Percentiles rank a stretch among this genome's conserved stretches.
Evolutionary conservation across 2,329 filamentous ascomycete genomes (phyloP).

Genomic region (Leptosphaerulina australis): DNA sequence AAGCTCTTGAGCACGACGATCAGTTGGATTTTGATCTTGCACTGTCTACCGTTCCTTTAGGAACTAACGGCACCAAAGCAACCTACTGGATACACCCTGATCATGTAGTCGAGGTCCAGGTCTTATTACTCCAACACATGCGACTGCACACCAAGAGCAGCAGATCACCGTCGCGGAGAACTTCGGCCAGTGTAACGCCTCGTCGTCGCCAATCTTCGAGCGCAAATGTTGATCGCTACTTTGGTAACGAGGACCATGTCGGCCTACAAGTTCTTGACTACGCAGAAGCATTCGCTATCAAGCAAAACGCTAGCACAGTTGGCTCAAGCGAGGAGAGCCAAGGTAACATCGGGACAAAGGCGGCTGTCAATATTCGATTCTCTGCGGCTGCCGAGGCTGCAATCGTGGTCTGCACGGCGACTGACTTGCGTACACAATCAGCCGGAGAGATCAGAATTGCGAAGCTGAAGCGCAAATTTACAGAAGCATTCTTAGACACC

Average conservation of each 20-base stretch:
- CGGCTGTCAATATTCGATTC: slow-evolving; percentile 45
- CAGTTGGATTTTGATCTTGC: slow-evolving; percentile 58
- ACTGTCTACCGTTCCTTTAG: slow-evolving; percentile 55
- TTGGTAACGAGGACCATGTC: slow-evolving; percentile 46
- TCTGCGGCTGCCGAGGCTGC: slow-evolving; percentile 42
- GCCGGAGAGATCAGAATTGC: slow-evolving; percentile 33
- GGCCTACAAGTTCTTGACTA: slow-evolving; percentile 57
- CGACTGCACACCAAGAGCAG: slow-evolving; percentile 46
- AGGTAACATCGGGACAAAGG: slow-evolving; percentile 39
- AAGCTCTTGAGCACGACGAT: slow-evolving; percentile 48
- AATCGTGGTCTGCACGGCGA: slow-evolving; percentile 33
- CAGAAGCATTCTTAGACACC: slow-evolving; percentile 49
- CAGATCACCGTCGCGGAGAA: slow-evolving; percentile 23
- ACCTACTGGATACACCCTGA: slow-evolving; percentile 62
- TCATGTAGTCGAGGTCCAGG: slow-evolving; percentile 60
- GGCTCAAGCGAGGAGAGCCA: slow-evolving; percentile 47
- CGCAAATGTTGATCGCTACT: slow-evolving; percentile 30
- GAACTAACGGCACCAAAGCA: slow-evolving; percentile 53
- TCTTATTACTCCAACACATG: slow-evolving; percentile 58
- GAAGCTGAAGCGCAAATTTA: slow-evolving; percentile 51
- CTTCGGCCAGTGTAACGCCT: slow-evolving; percentile 32
- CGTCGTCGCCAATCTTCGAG: slow-evolving; percentile 35
- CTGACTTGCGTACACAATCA: slow-evolving; percentile 19
- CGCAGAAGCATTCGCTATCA: slow-evolving; percentile 53
- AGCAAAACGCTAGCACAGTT: slow-evolving; percentile 54